A percentile compares a stretch with the other conserved stretches of the same genome.
Evolutionary conservation across 1,284 basidiomycete species (phyloP).

Genomic region (Austroboletus rostrupii): DNA sequence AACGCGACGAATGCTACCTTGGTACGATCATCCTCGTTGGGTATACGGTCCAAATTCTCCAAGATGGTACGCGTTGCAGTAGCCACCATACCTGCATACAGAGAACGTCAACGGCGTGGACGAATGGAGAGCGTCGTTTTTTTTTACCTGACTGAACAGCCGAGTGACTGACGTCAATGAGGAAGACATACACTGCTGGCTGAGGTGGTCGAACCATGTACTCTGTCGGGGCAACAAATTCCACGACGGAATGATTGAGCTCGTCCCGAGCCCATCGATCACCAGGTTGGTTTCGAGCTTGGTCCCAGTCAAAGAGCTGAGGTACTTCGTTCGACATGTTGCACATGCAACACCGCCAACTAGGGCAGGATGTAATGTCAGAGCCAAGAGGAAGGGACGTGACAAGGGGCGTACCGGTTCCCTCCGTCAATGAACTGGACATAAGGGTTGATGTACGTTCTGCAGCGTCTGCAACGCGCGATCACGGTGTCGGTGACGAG

Average conservation of each 20-base stretch:
- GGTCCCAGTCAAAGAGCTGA: constrained; percentile 98
- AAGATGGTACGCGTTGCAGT: constrained; percentile 95
- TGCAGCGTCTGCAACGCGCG: constrained; percentile 93
- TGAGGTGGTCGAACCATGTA: constrained; percentile 99
- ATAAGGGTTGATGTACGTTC: constrained; percentile 98
- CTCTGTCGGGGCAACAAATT: constrained; percentile 97
- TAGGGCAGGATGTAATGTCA: constrained; percentile 22
- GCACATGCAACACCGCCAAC: constrained; percentile 99
- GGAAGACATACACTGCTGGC: constrained; percentile 94
- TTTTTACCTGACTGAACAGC: constrained; percentile 79
- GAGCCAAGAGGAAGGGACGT: not conserved
- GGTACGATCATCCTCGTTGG: constrained; percentile 91
- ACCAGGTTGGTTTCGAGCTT: constrained; percentile 87
- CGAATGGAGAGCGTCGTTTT: not conserved
- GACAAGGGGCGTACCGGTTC: constrained; percentile 58
- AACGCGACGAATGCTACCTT: constrained; percentile 93
- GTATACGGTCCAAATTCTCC: constrained; percentile 92
- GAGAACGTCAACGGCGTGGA: not conserved
- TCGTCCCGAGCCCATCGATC: constrained; percentile 94
- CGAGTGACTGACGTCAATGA: constrained; percentile 93
- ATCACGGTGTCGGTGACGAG: constrained; percentile 93
- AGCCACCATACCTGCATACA: constrained; percentile 84
- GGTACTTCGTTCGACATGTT: constrained; percentile 98
- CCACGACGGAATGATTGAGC: constrained; percentile 90
- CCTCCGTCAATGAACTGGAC: constrained; percentile 99